Percentiles rank a stretch among this genome's conserved stretches.
Evolutionary conservation across 2,329 filamentous ascomycete genomes (phyloP).

Genomic region (Macroventuria anomochaeta): DNA sequence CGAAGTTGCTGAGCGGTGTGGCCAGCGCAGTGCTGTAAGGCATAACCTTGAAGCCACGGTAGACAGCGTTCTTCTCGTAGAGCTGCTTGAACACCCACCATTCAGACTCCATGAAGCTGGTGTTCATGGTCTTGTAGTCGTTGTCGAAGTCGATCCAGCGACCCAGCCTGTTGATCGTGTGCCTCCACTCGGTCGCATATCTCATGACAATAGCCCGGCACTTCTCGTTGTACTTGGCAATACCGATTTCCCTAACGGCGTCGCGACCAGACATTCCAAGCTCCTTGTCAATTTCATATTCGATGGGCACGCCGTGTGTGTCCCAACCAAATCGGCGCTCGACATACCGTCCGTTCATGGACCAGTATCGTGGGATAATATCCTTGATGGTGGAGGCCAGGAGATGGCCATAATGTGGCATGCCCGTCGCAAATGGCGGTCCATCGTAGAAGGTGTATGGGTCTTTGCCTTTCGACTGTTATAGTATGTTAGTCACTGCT

Average conservation of each 20-base stretch:
- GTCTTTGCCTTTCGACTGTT: slow-evolving; percentile 72
- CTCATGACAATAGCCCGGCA: slow-evolving; percentile 94
- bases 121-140: slow-evolving; percentile 97
- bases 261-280: slow-evolving; percentile 86
- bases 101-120: slow-evolving; percentile 91
- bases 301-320: slow-evolving; percentile 90
- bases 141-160: slow-evolving; percentile 99
- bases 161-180: slow-evolving; percentile 85
- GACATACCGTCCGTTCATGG: slow-evolving; percentile 94
- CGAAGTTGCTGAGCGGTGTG: slow-evolving; percentile 90
- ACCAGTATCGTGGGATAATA: slow-evolving; percentile 95
- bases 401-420: slow-evolving; percentile 76
- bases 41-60: slow-evolving; percentile 91
- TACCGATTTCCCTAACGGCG: slow-evolving; percentile 83
- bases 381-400: slow-evolving; percentile 96
- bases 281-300: slow-evolving; percentile 98
- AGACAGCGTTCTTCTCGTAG: slow-evolving; percentile 87
- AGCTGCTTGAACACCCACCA: slow-evolving; percentile 98
- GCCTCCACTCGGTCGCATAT: slow-evolving; percentile 84
- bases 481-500: slow-evolving; percentile 4
- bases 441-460: slow-evolving; percentile 94
- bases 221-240: slow-evolving; percentile 89
- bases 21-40: slow-evolving; percentile 91
- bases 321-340: slow-evolving; percentile 96
- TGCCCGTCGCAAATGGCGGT: slow-evolving; percentile 61